These are phyloP conservation scores for Spergularia azorica DNA, from an alignment of 179 eudicot genomes.

Conservation along the genomic window DNA sequence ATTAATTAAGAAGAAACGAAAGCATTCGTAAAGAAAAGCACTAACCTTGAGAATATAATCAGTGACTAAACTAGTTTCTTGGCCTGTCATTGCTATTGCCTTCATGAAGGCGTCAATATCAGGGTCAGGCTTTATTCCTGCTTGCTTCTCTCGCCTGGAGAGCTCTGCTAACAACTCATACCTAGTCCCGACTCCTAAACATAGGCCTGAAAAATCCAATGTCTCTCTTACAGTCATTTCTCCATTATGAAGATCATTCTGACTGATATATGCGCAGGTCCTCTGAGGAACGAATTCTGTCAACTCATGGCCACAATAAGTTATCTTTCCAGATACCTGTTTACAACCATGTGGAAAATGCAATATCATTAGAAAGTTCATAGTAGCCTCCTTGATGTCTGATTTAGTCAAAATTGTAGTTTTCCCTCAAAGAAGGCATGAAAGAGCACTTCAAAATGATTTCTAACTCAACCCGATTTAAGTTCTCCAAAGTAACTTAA, in stretches of 20 bases:
- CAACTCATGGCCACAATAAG: conserved; percentile 72
- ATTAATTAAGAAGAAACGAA: background rate
- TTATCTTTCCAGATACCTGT: conserved; percentile 59
- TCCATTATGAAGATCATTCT: conserved; percentile 67
- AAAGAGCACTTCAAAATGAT: too few relatives aligned
- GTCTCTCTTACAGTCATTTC: conserved; percentile 89
- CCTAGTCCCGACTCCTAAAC: conserved; percentile 76
- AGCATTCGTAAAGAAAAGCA: background rate
- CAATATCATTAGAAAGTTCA: too few relatives aligned
- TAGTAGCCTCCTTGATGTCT: too few relatives aligned
- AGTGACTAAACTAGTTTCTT: conserved; percentile 58
- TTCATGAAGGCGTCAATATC: conserved; percentile 84
- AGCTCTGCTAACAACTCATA: conserved; percentile 59
- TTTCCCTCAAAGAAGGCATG: too few relatives aligned
- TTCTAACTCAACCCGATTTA: too few relatives aligned
- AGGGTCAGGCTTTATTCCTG: conserved; percentile 66
- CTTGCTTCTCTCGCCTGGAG: conserved; percentile 57
- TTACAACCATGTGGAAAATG: background rate
- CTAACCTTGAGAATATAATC: conserved; percentile 81
- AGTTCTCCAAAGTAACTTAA: too few relatives aligned
- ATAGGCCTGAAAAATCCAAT: conserved; percentile 69
- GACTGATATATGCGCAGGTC: conserved; percentile 73
- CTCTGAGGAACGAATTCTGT: conserved; percentile 65
- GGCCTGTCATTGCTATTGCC: conserved; percentile 61
- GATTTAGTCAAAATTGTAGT: too few relatives aligned